Evolutionary conservation across 345 rosid genomes (phyloP), one percentile per base, ranked within the genome.

Genomic region (Salix udensis): DNA sequence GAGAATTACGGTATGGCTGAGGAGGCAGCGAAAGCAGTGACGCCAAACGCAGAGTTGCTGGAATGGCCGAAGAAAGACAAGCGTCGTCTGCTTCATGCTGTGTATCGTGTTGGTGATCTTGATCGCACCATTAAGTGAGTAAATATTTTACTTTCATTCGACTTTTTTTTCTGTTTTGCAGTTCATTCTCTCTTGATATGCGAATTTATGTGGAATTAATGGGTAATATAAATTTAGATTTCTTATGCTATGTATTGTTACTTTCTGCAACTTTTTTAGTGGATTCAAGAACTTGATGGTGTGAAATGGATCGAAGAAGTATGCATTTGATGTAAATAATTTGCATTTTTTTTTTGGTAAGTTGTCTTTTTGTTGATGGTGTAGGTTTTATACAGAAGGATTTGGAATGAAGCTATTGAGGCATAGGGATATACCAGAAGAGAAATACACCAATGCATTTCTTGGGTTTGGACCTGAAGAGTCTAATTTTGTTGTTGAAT

Each of bases 31-130:
- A 75, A 77, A 73, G 84, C 46, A 68, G 80, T 82, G 79, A 80
- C 84, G 44, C 9, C 83, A 2, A 85, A 83, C 67, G 80, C 87
- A 28, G 98, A 91, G 77, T 72, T 93, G 77, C 53, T 87, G 85
- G 97, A 93, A 65, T 93, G 97, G 93, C 91, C 98, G 14, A 95
- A 86, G 91, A 93, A 91, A 74, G 98, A 95, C 78, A 90, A 83
- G 65, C 98, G 97, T 53, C 90, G 98, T 7, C n/a, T 92, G 0
- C 94, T 94, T 76, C 97, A 94, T 67, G 98, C 79, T 34, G 98
- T 94, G 39, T 95, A 93, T 75, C 97, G 97, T 14, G 97, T 93
- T 64, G 97, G 97, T 24, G 93, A 95, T 74, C 97, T 92, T 58
- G 96, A 92, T 46, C 95, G 97, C 71, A 91, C 98, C 18, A 95